A percentile compares a stretch with the other conserved stretches of the same genome.
These are phyloP conservation scores for Primulina tabacum DNA, from an alignment of 257 asterid genomes.

Conservation along the genomic window DNA sequence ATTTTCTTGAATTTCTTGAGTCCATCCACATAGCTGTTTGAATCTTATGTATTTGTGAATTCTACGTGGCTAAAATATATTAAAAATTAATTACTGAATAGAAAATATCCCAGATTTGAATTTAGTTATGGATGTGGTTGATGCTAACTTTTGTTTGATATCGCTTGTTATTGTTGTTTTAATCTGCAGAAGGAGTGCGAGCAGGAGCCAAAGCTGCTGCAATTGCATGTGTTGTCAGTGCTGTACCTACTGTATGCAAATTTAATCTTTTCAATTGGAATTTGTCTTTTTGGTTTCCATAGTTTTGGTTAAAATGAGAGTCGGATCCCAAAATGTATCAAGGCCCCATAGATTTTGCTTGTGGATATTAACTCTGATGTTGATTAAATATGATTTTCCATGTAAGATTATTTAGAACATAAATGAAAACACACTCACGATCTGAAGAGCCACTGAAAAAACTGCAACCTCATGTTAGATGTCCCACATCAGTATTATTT, in stretches of 20 bases:
- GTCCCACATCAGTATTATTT: no score
- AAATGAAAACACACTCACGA: no score
- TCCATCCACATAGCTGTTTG: no score
- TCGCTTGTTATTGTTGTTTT: not conserved
- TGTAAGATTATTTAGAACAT: no score
- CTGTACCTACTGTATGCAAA: constrained; percentile 43
- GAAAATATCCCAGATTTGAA: no score
- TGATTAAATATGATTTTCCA: no score
- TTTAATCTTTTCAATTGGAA: not conserved
- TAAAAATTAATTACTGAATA: no score
- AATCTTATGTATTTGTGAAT: not conserved
- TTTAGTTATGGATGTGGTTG: not conserved
- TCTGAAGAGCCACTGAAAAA: no score
- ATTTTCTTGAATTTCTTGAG: no score
- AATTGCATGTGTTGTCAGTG: constrained; percentile 41
- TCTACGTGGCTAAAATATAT: not conserved
- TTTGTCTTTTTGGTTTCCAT: not conserved
- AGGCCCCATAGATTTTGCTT: not conserved
- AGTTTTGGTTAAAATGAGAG: not conserved
- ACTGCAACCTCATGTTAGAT: no score
- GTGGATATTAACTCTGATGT: not conserved
- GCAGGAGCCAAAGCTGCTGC: constrained; percentile 52
- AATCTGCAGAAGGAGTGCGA: constrained; percentile 47
- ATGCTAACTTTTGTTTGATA: not conserved
- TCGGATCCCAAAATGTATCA: not conserved